Conservation (phyloP, 1,284 basidiomycete species). For the Cryptococcus sp. region DNA sequence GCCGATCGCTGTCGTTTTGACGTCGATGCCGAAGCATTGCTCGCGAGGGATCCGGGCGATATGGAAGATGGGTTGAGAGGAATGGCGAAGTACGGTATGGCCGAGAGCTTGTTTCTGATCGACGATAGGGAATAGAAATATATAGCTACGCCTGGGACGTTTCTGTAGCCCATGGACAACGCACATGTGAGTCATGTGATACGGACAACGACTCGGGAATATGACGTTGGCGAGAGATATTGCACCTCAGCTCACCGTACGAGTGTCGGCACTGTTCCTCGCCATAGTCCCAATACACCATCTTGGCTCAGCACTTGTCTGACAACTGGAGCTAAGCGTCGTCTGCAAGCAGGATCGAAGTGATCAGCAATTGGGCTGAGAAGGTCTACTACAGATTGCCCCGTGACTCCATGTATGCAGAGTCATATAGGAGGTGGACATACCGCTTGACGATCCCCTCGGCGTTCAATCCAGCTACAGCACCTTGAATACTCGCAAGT, state of each 20-base stretch:
- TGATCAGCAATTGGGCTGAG: no score
- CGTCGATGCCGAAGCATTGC: conserved; percentile 3
- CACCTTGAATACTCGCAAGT: background rate
- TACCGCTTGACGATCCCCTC: no score
- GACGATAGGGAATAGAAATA: conserved; percentile 87
- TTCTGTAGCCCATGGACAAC: conserved; percentile 57
- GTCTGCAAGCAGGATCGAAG: conserved; percentile 15
- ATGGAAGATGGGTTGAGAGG: conserved; percentile 14
- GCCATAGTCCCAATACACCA: conserved; percentile 60
- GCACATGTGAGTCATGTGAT: no score
- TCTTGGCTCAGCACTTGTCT: conserved; percentile 52
- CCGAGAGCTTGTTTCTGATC: conserved; percentile 64
- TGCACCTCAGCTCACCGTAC: conserved; percentile 59
- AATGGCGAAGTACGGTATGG: conserved; percentile 36
- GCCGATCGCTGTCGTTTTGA: conserved; percentile 41
- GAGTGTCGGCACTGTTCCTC: conserved; percentile 80
- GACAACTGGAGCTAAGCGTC: conserved; percentile 30
- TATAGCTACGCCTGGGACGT: conserved; percentile 88
- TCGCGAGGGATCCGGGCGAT: conserved; percentile 12
- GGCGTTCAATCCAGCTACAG: no score
- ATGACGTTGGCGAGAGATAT: no score
- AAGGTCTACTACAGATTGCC: no score
- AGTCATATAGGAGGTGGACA: no score
- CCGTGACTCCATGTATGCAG: no score
- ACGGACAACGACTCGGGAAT: no score